Evolutionary conservation across 306 rosid species (phyloP).

Genomic region (Prunus persica): Prunus_persica_NCBIv2 NC_034011.1:6145001-6145500

Average conservation of each 20-base stretch:
- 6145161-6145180: conserved; percentile 56
- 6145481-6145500: conserved; percentile 48
- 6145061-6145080: conserved; percentile 59
- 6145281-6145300: conserved; percentile 52
- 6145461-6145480: conserved; percentile 60
- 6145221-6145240: conserved; percentile 53
- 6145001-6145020: conserved; percentile 75
- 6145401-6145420: conserved; percentile 58
- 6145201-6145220: conserved; percentile 62
- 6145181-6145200: conserved; percentile 63
- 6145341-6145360: conserved; percentile 59
- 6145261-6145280: conserved; percentile 56
- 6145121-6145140: conserved; percentile 62
- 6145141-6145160: conserved; percentile 60
- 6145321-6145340: conserved; percentile 66
- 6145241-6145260: conserved; percentile 41
- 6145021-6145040: conserved; percentile 68
- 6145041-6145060: conserved; percentile 65
- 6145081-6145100: conserved; percentile 60
- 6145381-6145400: conserved; percentile 38
- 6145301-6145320: conserved; percentile 56
- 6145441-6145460: conserved; percentile 54
- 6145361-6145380: conserved; percentile 46
- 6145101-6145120: conserved; percentile 76
- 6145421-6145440: conserved; percentile 54